Base-by-base conservation (phyloP, 75 land plant species). In the Azolla pinnata region DNA sequence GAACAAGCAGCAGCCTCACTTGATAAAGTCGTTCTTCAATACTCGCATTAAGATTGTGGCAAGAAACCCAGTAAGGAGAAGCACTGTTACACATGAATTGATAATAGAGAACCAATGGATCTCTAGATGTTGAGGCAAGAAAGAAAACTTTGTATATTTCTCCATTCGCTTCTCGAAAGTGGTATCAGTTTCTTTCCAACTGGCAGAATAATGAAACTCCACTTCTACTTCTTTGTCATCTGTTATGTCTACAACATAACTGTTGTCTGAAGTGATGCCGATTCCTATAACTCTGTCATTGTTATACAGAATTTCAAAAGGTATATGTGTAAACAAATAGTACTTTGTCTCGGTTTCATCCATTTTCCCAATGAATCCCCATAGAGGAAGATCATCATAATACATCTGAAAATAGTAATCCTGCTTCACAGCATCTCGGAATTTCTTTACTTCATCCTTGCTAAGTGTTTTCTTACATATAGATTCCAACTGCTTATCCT, bases 41-140 rank as follows among this genome's bases (percentile, higher is more conserved):
- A 73, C 74, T 8, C 79, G 71, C 79, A 77, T 73, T n/a, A 77
- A 49, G 51, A 77, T 77, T 30, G 71, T 75, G 2, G 79, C 71
- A 20, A 77, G 61, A 56, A 75, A 77, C 24, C 79, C 79, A 24
- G 79, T 75, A n/a, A 77, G 65, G 31, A 77, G 78, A 5, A 77
- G 78, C 25, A 77, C 79, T 32, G 79, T 77, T 19, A 75, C 74
- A 58, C 79, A 77, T 45, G 79, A 77, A 51, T 77, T 77, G 26
- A 77, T 74, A 29, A 77, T 75, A 17, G 79, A 77, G 47, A 77
- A 77, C 79, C 79, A 77, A 59, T 75, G 79, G 34, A 77, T 67
- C 64, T 76, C 79, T 35, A 76, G 45, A 52, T 74, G 79, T 31
- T 76, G 79, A 0, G 79, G 79, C 14, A 75, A 58, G 33, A 62